These are phyloP conservation scores for Solanum pimpinellifolium DNA, from an alignment of 257 asterid species.

Conservation along the genomic window DNA sequence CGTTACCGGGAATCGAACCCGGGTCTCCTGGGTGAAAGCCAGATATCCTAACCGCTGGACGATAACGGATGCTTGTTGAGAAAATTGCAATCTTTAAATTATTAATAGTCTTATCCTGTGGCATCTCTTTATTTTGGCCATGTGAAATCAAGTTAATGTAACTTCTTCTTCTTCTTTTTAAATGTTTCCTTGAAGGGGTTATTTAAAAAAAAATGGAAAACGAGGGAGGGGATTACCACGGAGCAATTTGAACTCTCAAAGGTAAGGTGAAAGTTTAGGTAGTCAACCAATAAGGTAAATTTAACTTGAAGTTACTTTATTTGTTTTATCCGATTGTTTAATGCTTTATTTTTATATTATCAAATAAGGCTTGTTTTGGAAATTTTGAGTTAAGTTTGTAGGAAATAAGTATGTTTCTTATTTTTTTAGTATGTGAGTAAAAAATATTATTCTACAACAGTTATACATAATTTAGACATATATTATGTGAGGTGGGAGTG, in stretches of 20 bases:
- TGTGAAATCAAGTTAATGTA: not conserved
- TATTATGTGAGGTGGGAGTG: not conserved
- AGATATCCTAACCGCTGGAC: conserved; percentile 97
- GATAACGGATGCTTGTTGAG: conserved; percentile 25
- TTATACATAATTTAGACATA: not conserved
- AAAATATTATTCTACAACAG: too few species aligned
- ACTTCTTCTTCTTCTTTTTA: not conserved
- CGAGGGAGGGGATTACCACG: too few species aligned
- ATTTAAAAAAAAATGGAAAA: too few species aligned
- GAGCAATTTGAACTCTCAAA: too few species aligned
- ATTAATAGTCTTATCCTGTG: too few species aligned
- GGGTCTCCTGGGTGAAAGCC: conserved; percentile 97
- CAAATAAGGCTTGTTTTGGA: not conserved
- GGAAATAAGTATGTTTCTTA: not conserved
- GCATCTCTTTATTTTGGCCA: too few species aligned
- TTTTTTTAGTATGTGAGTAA: too few species aligned
- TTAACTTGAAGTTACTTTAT: too few species aligned
- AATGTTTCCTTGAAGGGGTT: too few species aligned
- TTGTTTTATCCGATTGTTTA: too few species aligned
- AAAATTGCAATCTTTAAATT: rapidly evolving
- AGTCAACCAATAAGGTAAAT: too few species aligned
- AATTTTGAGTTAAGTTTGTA: not conserved
- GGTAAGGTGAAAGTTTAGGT: too few species aligned
- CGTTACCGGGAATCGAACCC: conserved; percentile 96
- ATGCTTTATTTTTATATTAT: not conserved